Percentiles rank a stretch among this genome's conserved stretches.
Evolutionary conservation across 768 basidiomycete species (phyloP).

Genomic region (Astraeus odoratus): DNA sequence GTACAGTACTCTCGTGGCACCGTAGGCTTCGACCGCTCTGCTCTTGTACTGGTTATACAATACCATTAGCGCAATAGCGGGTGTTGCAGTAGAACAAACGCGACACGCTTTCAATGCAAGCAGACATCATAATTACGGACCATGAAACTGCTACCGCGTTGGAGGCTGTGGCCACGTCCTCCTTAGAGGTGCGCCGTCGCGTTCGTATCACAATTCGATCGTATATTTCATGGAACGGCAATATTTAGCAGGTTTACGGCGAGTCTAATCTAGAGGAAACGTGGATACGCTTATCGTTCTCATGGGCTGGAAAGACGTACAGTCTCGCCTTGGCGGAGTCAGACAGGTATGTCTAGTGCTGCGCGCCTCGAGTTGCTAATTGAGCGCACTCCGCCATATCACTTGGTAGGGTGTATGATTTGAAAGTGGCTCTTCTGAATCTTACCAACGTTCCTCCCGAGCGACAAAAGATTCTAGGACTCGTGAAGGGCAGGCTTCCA

Average conservation of each 20-base stretch:
- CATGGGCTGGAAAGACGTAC: constrained; percentile 65
- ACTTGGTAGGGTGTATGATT: constrained; percentile 62
- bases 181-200: constrained; percentile 2
- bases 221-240: neutral
- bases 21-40: too few relatives aligned
- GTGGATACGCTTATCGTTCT: constrained; percentile 63
- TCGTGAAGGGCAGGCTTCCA: constrained; percentile 79
- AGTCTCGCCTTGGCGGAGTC: constrained; percentile 67
- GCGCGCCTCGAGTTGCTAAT: neutral
- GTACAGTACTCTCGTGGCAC: too few relatives aligned
- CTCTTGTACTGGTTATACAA: neutral
- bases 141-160: neutral
- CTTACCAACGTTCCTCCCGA: constrained; percentile 77
- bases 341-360: constrained; percentile 47
- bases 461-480: constrained; percentile 81
- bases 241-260: neutral
- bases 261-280: constrained; percentile 3
- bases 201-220: neutral
- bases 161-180: neutral
- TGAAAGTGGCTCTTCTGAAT: constrained; percentile 59
- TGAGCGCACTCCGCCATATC: neutral
- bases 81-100: neutral
- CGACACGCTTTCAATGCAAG: neutral
- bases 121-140: neutral
- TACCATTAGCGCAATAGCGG: neutral